Conservation (phyloP, 2,329 filamentous ascomycete genomes). For the Sarocladiaceae sp. region DNA sequence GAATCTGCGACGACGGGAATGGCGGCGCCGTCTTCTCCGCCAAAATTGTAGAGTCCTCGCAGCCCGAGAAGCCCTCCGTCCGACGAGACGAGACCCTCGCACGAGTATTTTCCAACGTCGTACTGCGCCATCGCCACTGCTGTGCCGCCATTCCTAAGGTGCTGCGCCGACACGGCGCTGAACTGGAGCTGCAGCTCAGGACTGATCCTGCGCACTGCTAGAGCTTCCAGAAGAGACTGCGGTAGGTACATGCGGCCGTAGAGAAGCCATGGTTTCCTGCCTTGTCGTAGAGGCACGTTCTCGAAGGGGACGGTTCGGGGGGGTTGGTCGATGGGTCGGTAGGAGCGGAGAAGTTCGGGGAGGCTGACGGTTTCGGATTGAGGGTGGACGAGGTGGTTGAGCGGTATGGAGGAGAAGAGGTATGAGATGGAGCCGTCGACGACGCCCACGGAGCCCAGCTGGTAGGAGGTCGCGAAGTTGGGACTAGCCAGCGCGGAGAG, state of each 20-base stretch:
- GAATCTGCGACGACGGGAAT: background rate
- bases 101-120: constrained; percentile 78
- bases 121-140: constrained; percentile 69
- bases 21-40: constrained; percentile 47
- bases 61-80: constrained; percentile 86
- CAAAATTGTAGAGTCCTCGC: constrained; percentile 91
- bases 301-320: constrained; percentile 15
- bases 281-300: constrained; percentile 19
- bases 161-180: constrained; percentile 67
- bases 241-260: constrained; percentile 80
- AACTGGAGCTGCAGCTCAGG: constrained; percentile 74
- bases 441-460: constrained; percentile 78
- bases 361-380: constrained; percentile 72
- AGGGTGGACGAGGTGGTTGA: constrained; percentile 57
- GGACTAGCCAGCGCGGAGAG: constrained; percentile 87
- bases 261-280: constrained; percentile 51
- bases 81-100: constrained; percentile 87
- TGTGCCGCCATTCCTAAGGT: constrained; percentile 68
- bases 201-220: constrained; percentile 73
- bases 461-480: constrained; percentile 92
- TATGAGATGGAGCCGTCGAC: constrained; percentile 98
- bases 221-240: constrained; percentile 75
- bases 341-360: constrained; percentile 72
- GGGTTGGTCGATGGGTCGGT: constrained; percentile 56
- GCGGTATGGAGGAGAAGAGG: constrained; percentile 81